These are phyloP conservation scores for Setaria italica DNA, from an alignment of 202 grass and related monocot species.

Conservation along the genomic window DNA sequence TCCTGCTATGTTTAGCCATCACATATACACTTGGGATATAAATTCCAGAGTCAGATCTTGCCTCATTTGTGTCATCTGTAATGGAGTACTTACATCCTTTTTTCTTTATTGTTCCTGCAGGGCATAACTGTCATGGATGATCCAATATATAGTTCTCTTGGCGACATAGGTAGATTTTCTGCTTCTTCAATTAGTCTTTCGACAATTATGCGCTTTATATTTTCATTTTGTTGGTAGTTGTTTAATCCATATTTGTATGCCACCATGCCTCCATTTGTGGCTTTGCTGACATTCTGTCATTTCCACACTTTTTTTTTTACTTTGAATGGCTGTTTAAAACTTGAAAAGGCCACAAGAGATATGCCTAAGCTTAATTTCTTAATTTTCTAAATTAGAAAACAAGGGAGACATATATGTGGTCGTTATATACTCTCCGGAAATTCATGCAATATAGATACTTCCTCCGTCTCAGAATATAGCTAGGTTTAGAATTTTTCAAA, in stretches of 20 bases:
- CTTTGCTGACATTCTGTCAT: background rate
- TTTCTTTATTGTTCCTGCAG: constrained; percentile 55
- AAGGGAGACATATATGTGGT: background rate
- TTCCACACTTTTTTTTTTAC: background rate
- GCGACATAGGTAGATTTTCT: constrained; percentile 83
- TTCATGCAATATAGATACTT: background rate
- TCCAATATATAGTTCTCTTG: constrained; percentile 87
- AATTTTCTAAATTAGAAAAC: background rate
- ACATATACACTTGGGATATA: background rate
- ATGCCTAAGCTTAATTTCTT: background rate
- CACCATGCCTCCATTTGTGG: background rate
- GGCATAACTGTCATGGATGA: constrained; percentile 87
- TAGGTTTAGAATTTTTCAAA: too few relatives aligned
- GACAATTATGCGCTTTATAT: background rate
- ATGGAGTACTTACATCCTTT: constrained; percentile 28
- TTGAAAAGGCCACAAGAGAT: constrained; percentile 24
- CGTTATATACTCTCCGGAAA: background rate
- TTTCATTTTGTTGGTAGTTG: constrained; percentile 16
- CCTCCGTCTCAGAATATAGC: too few relatives aligned
- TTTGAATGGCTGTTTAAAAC: background rate
- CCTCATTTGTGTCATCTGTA: constrained; percentile 33
- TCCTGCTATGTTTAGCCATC: constrained; percentile 30
- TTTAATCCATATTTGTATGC: constrained; percentile 7
- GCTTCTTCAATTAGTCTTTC: constrained; percentile 16
- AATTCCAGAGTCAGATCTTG: background rate